These are phyloP conservation scores for Diaporthe aspalathi DNA, from an alignment of 2,329 filamentous ascomycete species.

Conservation along the genomic window DNA sequence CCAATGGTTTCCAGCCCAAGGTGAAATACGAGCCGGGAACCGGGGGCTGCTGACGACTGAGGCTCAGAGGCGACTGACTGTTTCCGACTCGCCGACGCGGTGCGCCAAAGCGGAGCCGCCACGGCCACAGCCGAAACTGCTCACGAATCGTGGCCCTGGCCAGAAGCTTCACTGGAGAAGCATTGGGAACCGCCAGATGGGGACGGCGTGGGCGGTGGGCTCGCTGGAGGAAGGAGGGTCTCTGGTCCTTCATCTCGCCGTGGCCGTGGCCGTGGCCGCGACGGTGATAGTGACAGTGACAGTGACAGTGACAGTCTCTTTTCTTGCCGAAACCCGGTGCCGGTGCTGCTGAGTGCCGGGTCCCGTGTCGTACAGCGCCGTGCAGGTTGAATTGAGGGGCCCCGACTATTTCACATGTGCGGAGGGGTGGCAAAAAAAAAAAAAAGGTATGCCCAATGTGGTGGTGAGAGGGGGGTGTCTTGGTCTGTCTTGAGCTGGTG, in stretches of 20 bases:
- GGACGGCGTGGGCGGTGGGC: background rate
- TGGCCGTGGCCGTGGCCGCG: background rate
- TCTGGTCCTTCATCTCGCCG: conserved; percentile 24
- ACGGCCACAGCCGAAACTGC: conserved; percentile 29
- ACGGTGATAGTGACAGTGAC: background rate
- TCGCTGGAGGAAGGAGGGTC: background rate
- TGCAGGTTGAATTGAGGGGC: background rate
- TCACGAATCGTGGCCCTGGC: conserved; percentile 17
- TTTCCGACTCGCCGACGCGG: conserved; percentile 20
- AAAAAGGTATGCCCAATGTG: background rate
- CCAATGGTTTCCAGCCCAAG: background rate
- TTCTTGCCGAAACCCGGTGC: background rate
- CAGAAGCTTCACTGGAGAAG: conserved; percentile 3
- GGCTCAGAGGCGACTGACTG: conserved; percentile 22
- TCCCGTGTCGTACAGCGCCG: background rate
- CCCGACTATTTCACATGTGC: background rate
- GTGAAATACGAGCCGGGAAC: conserved; percentile 17
- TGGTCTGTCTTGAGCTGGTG: conserved; percentile 8
- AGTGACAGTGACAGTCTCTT: background rate
- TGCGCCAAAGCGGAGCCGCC: conserved; percentile 20
- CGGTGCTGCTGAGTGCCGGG: background rate
- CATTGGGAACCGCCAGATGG: background rate
- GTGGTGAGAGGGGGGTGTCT: background rate
- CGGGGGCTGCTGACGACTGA: conserved; percentile 20
- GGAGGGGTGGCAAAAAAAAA: background rate